Evolutionary conservation across 78 protist species (phyloP).

Genomic region (Pigoraptor vietnamica): DNA sequence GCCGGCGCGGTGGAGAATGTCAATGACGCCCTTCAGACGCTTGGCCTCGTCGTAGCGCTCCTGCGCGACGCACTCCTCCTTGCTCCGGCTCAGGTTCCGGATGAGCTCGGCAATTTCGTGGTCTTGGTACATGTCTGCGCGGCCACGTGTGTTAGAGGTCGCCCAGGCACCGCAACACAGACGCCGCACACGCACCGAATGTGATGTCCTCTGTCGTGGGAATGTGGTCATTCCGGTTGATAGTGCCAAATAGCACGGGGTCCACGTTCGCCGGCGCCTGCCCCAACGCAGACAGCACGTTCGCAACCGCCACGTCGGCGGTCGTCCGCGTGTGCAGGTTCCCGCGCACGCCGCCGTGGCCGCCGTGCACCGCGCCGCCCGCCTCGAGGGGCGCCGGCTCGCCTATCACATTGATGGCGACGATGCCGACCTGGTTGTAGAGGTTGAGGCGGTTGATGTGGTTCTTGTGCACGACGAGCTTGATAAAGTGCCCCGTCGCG

Average conservation of each 20-base stretch:
- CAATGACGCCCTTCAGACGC: conserved; percentile 29
- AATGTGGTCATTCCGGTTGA: background rate
- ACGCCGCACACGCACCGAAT: background rate
- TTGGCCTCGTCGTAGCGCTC: conserved; percentile 51
- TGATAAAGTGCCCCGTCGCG: background rate
- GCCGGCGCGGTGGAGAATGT: conserved; percentile 25
- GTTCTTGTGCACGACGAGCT: conserved; percentile 24
- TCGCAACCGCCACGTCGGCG: background rate
- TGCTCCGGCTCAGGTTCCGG: background rate
- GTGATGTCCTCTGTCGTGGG: background rate
- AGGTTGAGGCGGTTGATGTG: conserved; percentile 43
- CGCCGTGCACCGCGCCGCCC: background rate
- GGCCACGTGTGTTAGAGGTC: no score
- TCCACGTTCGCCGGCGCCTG: background rate
- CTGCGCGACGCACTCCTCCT: background rate
- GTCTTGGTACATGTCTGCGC: background rate
- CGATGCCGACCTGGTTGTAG: conserved; percentile 35
- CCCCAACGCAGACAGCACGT: background rate
- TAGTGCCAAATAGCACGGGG: background rate
- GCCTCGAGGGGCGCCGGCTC: background rate
- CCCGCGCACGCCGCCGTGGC: background rate
- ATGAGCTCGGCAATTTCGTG: background rate
- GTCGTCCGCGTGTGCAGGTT: background rate
- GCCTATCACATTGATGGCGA: conserved; percentile 31
- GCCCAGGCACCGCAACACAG: no score